Evolutionary conservation across 2,329 filamentous ascomycete genomes (phyloP).

Genomic region (Aureobasidium sp.): DNA sequence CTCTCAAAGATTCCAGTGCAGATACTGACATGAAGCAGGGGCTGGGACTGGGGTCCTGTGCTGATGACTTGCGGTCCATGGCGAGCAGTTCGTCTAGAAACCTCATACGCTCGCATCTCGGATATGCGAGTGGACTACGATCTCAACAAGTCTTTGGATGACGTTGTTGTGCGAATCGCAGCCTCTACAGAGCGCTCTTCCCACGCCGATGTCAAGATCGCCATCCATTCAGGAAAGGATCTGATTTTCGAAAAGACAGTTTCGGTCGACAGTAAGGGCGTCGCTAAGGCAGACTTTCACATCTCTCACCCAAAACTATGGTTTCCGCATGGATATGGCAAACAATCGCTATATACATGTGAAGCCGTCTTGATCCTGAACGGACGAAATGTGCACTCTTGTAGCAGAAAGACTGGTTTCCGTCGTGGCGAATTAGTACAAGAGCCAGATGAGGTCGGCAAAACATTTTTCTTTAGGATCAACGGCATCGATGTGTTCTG

Average conservation of each 20-base stretch:
- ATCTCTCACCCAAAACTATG: slow-evolving; percentile 57
- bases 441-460: slow-evolving; percentile 50
- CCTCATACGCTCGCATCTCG: slow-evolving; percentile 56
- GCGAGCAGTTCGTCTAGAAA: slow-evolving; percentile 63
- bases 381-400: slow-evolving; percentile 39
- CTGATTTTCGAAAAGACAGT: slow-evolving; percentile 27
- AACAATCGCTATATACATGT: slow-evolving; percentile 63
- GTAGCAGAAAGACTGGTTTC: slow-evolving; percentile 58
- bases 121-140: slow-evolving; percentile 57
- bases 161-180: slow-evolving; percentile 48
- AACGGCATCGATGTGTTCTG: slow-evolving; percentile 72
- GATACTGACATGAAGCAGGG: slow-evolving; percentile 14
- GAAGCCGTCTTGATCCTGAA: slow-evolving; percentile 39
- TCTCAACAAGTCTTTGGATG: slow-evolving; percentile 51
- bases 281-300: slow-evolving; percentile 34
- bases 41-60: slow-evolving; percentile 43
- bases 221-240: slow-evolving; percentile 23
- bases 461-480: slow-evolving; percentile 62
- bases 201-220: slow-evolving; percentile 29
- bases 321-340: slow-evolving; percentile 70
- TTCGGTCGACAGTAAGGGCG: slow-evolving; percentile 25
- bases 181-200: slow-evolving; percentile 36
- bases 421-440: slow-evolving; percentile 47
- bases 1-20: no score
- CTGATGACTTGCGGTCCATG: slow-evolving; percentile 48